Conservation (phyloP, 164 flowering plant genomes). For the Chloranthus sessilifolius region DNA sequence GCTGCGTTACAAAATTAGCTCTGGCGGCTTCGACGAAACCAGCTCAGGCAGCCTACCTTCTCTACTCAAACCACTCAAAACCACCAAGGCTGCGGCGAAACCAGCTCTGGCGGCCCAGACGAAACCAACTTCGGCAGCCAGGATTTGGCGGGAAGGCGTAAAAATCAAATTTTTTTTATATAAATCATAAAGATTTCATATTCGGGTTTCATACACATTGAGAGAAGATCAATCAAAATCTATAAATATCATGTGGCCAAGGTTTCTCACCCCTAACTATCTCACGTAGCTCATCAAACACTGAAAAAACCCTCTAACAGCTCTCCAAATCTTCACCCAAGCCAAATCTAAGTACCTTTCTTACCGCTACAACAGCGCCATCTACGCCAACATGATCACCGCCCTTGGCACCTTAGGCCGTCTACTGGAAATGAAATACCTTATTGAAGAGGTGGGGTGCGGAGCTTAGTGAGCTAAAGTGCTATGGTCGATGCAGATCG, state of each 20-base stretch:
- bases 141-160: too few relatives aligned
- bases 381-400: conserved; percentile 59
- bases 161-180: too few relatives aligned
- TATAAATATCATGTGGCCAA: conserved; percentile 62
- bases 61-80: too few relatives aligned
- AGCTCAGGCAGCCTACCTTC: too few relatives aligned
- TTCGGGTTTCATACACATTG: too few relatives aligned
- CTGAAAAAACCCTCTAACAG: conserved; percentile 64
- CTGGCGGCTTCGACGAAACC: too few relatives aligned
- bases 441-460: conserved; percentile 49
- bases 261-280: conserved; percentile 50
- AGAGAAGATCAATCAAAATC: too few relatives aligned
- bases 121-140: too few relatives aligned
- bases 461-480: conserved; percentile 45
- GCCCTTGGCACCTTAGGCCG: conserved; percentile 46
- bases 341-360: conserved; percentile 54
- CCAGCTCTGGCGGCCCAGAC: too few relatives aligned
- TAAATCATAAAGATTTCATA: too few relatives aligned
- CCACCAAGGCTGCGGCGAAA: too few relatives aligned
- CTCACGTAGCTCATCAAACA: conserved; percentile 46
- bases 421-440: conserved; percentile 48
- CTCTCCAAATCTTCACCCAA: conserved; percentile 56
- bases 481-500: conserved; percentile 53
- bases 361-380: conserved; percentile 69
- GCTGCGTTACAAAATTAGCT: too few relatives aligned